phyloP scores from a whole-genome alignment of 352 stramenopile species.

The Pythium rishiriense region DNA sequence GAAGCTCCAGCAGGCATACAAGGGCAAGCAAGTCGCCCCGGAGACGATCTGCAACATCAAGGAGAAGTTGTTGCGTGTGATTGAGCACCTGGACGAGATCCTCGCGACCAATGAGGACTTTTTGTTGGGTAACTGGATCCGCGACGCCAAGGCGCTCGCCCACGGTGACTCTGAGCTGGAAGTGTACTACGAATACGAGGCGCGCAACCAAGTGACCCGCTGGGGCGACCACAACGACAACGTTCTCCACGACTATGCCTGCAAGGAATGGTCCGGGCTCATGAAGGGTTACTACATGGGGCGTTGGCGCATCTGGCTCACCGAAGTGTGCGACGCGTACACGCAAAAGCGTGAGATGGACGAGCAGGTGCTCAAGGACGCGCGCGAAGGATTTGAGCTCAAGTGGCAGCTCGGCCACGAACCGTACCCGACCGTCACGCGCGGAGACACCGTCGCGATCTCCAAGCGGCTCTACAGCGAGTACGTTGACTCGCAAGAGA shows the following conservation, averaged over 20 bases:
- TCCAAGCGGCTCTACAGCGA: slow-evolving; percentile 58
- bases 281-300: slow-evolving; percentile 66
- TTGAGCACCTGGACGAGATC: slow-evolving; percentile 60
- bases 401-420: slow-evolving; percentile 72
- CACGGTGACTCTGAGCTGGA: slow-evolving; percentile 31
- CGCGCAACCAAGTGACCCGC: slow-evolving; percentile 79
- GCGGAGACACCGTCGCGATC: slow-evolving; percentile 48
- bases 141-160: slow-evolving; percentile 51
- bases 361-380: slow-evolving; percentile 41
- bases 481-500: slow-evolving; percentile 28
- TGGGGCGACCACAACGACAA: slow-evolving; percentile 82
- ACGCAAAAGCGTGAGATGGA: slow-evolving; percentile 57
- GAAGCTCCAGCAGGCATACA: slow-evolving; percentile 55
- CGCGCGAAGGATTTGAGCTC: slow-evolving; percentile 64
- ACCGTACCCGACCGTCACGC: slow-evolving; percentile 44
- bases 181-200: slow-evolving; percentile 79
- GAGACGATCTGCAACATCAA: slow-evolving; percentile 43
- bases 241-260: slow-evolving; percentile 71
- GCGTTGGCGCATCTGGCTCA: slow-evolving; percentile 75
- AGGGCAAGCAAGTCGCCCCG: slow-evolving; percentile 28
- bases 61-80: slow-evolving; percentile 47
- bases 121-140: slow-evolving; percentile 70
- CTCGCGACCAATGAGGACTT: slow-evolving; percentile 68
- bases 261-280: slow-evolving; percentile 76
- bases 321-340: slow-evolving; percentile 69